These are phyloP conservation scores for Prunus armeniaca DNA, from an alignment of 306 rosid species.

Conservation along the genomic window DNA sequence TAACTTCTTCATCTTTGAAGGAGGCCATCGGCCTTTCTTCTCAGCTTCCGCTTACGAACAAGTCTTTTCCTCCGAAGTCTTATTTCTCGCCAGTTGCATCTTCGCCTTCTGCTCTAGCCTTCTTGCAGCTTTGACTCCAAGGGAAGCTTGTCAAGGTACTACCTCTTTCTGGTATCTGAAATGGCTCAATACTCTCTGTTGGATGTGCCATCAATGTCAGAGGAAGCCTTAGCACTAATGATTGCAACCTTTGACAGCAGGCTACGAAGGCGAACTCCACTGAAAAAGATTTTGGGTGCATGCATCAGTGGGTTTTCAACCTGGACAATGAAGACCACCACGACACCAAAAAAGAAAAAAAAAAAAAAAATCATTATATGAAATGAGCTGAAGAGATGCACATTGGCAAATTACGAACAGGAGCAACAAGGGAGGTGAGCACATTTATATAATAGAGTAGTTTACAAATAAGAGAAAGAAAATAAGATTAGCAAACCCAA, in stretches of 20 bases:
- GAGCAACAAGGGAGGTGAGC: not conserved
- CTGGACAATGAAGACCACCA: constrained; percentile 47
- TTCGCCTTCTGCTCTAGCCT: constrained; percentile 59
- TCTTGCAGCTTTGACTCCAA: constrained; percentile 80
- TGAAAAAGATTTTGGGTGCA: constrained; percentile 32
- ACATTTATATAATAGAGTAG: not conserved
- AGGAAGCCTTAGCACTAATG: constrained; percentile 34
- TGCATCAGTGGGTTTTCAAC: constrained; percentile 27
- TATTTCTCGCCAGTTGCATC: constrained; percentile 84
- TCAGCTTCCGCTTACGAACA: constrained; percentile 63
- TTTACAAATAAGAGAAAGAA: not conserved
- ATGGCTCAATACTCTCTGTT: constrained; percentile 22
- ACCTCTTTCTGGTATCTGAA: constrained; percentile 37
- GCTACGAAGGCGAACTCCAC: constrained; percentile 34
- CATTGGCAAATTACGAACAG: not conserved
- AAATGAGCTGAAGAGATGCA: not conserved
- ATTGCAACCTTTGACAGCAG: constrained; percentile 8
- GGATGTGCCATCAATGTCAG: constrained; percentile 35
- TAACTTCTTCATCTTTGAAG: constrained; percentile 89
- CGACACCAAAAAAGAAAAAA: too few relatives aligned
- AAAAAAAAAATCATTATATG: not conserved
- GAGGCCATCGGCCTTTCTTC: constrained; percentile 99
- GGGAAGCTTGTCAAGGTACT: constrained; percentile 64
- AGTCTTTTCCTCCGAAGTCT: constrained; percentile 80
- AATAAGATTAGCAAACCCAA: not conserved